These are phyloP conservation scores for Nannizziopsis barbatae DNA, from an alignment of 2,329 filamentous ascomycete genomes.

Conservation along the genomic window DNA sequence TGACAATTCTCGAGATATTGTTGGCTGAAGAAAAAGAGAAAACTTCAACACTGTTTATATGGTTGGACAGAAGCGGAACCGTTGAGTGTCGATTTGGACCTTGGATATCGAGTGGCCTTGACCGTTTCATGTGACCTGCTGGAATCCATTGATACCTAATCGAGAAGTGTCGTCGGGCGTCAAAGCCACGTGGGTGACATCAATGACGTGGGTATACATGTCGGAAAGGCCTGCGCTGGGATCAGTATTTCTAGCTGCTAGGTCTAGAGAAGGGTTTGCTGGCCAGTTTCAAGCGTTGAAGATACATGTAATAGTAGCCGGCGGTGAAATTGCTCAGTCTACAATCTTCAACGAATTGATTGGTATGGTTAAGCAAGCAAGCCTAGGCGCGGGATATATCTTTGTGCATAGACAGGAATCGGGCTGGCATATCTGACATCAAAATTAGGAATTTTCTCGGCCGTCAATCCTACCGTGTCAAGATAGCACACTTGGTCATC, in stretches of 20 bases:
- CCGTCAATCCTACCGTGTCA: conserved; percentile 81
- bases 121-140: conserved; percentile 54
- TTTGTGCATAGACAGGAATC: conserved; percentile 62
- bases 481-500: conserved; percentile 61
- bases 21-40: too few relatives aligned
- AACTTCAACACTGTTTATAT: too few relatives aligned
- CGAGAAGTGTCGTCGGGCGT: conserved; percentile 87
- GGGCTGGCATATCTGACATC: conserved; percentile 83
- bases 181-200: conserved; percentile 80
- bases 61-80: too few relatives aligned
- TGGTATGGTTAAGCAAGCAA: conserved; percentile 33
- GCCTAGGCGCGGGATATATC: conserved; percentile 45
- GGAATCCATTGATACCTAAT: conserved; percentile 70
- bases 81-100: too few relatives aligned
- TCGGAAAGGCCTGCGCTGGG: conserved; percentile 64
- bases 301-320: conserved; percentile 79
- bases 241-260: conserved; percentile 55
- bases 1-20: too few relatives aligned
- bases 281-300: conserved; percentile 80
- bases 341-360: conserved; percentile 79
- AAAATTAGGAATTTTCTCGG: conserved; percentile 73
- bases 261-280: conserved; percentile 59
- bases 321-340: conserved; percentile 90
- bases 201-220: conserved; percentile 65
- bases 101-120: too few relatives aligned